Evolutionary conservation across 2,329 filamentous ascomycete genomes (phyloP).

Genomic region (Curvularia hawaiiensis): DNA sequence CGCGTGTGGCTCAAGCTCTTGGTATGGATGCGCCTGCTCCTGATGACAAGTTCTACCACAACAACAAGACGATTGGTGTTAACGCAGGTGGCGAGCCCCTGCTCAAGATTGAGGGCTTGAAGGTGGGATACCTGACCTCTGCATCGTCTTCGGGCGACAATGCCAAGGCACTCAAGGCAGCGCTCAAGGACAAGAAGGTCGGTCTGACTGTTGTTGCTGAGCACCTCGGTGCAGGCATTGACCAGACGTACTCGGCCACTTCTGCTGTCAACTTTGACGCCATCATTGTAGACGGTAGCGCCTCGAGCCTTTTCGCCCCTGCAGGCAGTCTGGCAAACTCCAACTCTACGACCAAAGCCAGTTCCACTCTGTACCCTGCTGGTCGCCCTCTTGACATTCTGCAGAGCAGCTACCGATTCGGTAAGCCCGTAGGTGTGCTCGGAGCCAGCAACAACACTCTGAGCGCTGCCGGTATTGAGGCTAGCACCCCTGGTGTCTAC

Average conservation of each 20-base stretch:
- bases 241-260: slow-evolving; percentile 68
- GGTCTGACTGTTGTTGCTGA: slow-evolving; percentile 67
- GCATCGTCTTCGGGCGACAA: slow-evolving; percentile 51
- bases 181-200: slow-evolving; percentile 59
- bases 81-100: slow-evolving; percentile 65
- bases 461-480: slow-evolving; percentile 52
- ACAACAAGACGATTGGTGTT: slow-evolving; percentile 67
- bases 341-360: slow-evolving; percentile 29
- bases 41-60: slow-evolving; percentile 69
- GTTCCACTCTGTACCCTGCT: slow-evolving; percentile 65
- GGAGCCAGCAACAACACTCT: slow-evolving; percentile 54
- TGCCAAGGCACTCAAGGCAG: slow-evolving; percentile 59
- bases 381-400: slow-evolving; percentile 69
- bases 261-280: slow-evolving; percentile 68
- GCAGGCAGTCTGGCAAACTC: slow-evolving; percentile 31
- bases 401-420: slow-evolving; percentile 67
- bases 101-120: slow-evolving; percentile 65
- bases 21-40: slow-evolving; percentile 63
- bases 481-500: slow-evolving; percentile 47
- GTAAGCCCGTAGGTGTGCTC: slow-evolving; percentile 70
- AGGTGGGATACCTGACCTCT: slow-evolving; percentile 66
- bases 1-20: slow-evolving; percentile 66
- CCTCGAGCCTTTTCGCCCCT: slow-evolving; percentile 60
- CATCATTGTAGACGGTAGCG: slow-evolving; percentile 64
- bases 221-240: slow-evolving; percentile 57